Conservation (phyloP, 1,284 basidiomycete genomes). For the Trichosporon sp. region DNA sequence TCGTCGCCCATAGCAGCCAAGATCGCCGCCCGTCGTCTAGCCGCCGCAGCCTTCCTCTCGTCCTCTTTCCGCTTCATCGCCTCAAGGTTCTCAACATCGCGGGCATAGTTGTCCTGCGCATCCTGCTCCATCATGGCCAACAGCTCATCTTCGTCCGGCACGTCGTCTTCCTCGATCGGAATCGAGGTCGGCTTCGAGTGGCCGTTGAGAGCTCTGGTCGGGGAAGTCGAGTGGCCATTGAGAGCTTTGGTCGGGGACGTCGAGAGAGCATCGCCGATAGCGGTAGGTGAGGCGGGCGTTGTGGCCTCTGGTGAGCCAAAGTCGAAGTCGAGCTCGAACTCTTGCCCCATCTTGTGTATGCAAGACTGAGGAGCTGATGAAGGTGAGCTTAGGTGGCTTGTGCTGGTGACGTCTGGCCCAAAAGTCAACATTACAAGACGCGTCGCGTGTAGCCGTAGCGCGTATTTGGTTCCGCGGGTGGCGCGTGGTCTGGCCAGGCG, state of each 20-base stretch:
- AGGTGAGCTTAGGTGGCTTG: background rate
- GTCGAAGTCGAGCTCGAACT: slow-evolving; percentile 5
- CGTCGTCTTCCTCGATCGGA: background rate
- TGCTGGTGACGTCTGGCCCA: background rate
- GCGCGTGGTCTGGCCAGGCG: background rate
- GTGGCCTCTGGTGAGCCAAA: background rate
- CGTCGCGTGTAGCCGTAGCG: background rate
- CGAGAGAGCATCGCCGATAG: background rate
- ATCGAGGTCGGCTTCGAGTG: background rate
- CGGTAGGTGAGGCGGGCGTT: background rate
- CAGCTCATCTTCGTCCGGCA: slow-evolving; percentile 24
- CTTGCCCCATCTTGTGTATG: background rate
- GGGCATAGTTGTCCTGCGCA: background rate
- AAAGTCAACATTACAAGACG: background rate
- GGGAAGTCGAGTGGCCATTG: background rate
- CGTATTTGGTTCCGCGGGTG: background rate
- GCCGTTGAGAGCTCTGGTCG: background rate
- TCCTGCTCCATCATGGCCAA: slow-evolving; percentile 25
- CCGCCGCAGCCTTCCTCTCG: background rate
- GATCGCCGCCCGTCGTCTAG: slow-evolving; percentile 6
- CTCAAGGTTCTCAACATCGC: background rate
- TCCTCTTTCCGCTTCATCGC: background rate
- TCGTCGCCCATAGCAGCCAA: background rate
- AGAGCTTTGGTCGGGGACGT: background rate
- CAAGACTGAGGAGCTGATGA: background rate